These are phyloP conservation scores for Pichia sp. DNA, from an alignment of 1,139 yeast species.

Conservation along the genomic window DNA sequence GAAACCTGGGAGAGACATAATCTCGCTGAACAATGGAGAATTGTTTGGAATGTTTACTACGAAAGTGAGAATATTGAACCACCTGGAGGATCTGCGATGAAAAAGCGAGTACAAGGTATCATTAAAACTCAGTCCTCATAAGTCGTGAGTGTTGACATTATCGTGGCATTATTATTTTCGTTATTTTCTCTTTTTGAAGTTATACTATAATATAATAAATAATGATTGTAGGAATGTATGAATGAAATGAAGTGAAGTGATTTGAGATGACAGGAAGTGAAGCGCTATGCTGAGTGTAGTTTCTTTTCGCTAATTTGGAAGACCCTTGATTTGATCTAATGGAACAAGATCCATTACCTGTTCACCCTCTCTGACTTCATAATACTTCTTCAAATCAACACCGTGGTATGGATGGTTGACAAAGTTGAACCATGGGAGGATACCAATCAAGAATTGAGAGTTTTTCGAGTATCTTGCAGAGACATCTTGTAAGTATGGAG, in stretches of 20 bases:
- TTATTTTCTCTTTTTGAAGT: too few species aligned
- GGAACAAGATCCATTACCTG: conserved; percentile 29
- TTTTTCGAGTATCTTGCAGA: conserved; percentile 78
- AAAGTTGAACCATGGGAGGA: conserved; percentile 80
- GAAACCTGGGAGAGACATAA: conserved; percentile 5
- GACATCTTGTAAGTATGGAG: conserved; percentile 67
- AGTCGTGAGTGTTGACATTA: too few species aligned
- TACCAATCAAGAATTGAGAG: conserved; percentile 53
- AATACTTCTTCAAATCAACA: conserved; percentile 61
- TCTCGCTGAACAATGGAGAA: conserved; percentile 6
- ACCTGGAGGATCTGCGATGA: conserved; percentile 5
- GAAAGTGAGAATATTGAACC: neutral
- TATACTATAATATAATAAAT: too few species aligned
- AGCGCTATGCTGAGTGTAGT: neutral
- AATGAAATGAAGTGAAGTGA: too few species aligned
- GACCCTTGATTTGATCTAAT: conserved; percentile 24
- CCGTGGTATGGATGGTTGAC: conserved; percentile 84
- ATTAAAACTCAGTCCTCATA: too few species aligned
- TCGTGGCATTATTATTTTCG: too few species aligned
- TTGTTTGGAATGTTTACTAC: conserved; percentile 7
- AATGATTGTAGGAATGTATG: too few species aligned
- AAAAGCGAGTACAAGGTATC: conserved; percentile 4
- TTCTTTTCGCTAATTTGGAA: conserved; percentile 8
- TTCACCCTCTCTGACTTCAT: conserved; percentile 49
- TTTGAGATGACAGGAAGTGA: too few species aligned